A percentile compares a stretch with the other conserved stretches of the same genome.
These are phyloP conservation scores for Hibiscus tridactylites DNA, from an alignment of 345 rosid species.

Conservation along the genomic window DNA sequence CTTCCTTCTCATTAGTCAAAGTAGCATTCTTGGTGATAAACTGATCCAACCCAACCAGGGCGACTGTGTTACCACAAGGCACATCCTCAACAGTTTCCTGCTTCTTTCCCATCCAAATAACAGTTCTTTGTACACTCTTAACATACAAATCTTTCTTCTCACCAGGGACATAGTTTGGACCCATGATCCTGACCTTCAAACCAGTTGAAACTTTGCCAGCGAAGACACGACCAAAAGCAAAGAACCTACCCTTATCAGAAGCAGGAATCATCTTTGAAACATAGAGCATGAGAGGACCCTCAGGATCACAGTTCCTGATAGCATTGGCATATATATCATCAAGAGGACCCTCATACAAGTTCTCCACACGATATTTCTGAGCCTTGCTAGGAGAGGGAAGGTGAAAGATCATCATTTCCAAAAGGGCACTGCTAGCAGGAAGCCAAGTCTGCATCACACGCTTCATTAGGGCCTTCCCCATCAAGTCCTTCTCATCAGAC, in stretches of 20 bases:
- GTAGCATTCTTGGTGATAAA: slow-evolving; percentile 67
- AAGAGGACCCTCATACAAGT: slow-evolving; percentile 51
- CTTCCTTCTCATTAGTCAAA: slow-evolving; percentile 65
- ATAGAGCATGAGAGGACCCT: slow-evolving; percentile 72
- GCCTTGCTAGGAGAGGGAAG: slow-evolving; percentile 48
- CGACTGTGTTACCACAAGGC: slow-evolving; percentile 71
- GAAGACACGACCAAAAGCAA: slow-evolving; percentile 21
- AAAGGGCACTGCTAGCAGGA: slow-evolving; percentile 41
- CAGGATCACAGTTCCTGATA: slow-evolving; percentile 63
- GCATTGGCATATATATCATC: slow-evolving; percentile 41
- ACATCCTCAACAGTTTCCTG: slow-evolving; percentile 64
- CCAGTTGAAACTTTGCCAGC: too few relatives aligned
- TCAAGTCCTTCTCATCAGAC: slow-evolving; percentile 61
- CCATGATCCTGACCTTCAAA: too few relatives aligned
- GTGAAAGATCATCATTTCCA: slow-evolving; percentile 69
- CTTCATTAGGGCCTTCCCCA: slow-evolving; percentile 71
- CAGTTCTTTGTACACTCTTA: slow-evolving; percentile 51
- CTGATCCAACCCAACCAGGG: slow-evolving; percentile 54
- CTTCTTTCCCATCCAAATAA: slow-evolving; percentile 56
- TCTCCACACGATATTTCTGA: slow-evolving; percentile 61
- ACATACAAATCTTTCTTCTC: slow-evolving; percentile 14
- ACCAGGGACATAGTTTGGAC: too few relatives aligned
- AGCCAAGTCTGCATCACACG: slow-evolving; percentile 75
- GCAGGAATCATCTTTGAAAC: slow-evolving; percentile 88
- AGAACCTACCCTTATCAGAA: slow-evolving; percentile 70